Evolutionary conservation across 768 basidiomycete species (phyloP).

Genomic region (Lactifluus pinguis): DNA sequence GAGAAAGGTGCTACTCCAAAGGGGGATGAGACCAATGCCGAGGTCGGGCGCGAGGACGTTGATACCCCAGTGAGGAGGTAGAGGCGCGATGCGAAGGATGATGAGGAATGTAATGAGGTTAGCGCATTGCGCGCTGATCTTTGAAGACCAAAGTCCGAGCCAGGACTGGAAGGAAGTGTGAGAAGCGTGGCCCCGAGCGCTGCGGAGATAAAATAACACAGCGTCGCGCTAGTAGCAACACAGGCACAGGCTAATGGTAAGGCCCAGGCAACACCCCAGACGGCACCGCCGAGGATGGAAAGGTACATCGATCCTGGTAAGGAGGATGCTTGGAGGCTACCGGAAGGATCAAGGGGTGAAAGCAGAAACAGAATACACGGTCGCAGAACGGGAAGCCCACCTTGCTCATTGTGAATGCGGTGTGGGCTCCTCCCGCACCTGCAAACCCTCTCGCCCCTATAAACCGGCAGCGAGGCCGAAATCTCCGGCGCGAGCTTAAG

Average conservation of each 20-base stretch:
- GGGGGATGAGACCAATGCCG: slow-evolving; percentile 73
- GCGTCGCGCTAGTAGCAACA: slow-evolving; percentile 81
- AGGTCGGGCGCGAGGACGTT: slow-evolving; percentile 91
- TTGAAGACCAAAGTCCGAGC: slow-evolving; percentile 73
- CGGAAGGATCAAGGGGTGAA: background rate
- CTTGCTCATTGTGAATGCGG: slow-evolving; percentile 63
- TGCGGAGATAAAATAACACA: slow-evolving; percentile 89
- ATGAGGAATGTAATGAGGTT: slow-evolving; percentile 90
- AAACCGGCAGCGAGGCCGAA: slow-evolving; percentile 73
- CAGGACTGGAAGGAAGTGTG: slow-evolving; percentile 71
- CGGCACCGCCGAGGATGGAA: slow-evolving; percentile 90
- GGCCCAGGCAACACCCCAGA: slow-evolving; percentile 84
- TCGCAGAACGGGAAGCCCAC: slow-evolving; percentile 87
- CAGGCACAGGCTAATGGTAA: slow-evolving; percentile 87
- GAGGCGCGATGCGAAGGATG: slow-evolving; percentile 86
- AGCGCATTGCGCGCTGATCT: slow-evolving; percentile 68
- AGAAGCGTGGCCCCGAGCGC: slow-evolving; percentile 89
- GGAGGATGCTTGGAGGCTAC: slow-evolving; percentile 93
- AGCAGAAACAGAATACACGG: slow-evolving; percentile 61
- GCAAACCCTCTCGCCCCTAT: slow-evolving; percentile 86
- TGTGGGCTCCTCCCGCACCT: slow-evolving; percentile 46
- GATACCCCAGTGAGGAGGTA: slow-evolving; percentile 95
- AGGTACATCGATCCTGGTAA: slow-evolving; percentile 97
- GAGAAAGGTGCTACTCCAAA: slow-evolving; percentile 86
- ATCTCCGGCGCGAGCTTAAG: slow-evolving; percentile 69